Evolutionary conservation across 192 early-diverging fungal genomes (phyloP).

Genomic region (Linnemannia hyalina): DNA sequence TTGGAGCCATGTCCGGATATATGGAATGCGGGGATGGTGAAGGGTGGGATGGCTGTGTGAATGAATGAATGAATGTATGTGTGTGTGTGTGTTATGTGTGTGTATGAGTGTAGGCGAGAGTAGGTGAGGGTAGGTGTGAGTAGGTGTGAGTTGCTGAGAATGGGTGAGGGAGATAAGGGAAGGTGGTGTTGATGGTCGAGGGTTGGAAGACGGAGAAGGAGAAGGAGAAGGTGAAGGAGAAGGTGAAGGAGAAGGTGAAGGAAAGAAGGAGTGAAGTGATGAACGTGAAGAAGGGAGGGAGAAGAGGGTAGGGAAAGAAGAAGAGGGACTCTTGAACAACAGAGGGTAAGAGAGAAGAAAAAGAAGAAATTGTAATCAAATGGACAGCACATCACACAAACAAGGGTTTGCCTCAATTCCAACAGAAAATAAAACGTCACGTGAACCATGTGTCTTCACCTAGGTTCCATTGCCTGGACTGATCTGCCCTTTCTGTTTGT

Average conservation of each 20-base stretch:
- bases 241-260: neutral
- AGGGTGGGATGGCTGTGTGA: too few species aligned
- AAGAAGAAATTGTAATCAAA: neutral
- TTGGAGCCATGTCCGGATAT: slow-evolving; percentile 19
- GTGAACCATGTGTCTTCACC: too few species aligned
- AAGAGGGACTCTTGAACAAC: neutral
- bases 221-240: neutral
- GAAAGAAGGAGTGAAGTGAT: neutral
- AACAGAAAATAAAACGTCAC: neutral
- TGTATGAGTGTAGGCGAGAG: neutral
- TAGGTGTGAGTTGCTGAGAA: neutral
- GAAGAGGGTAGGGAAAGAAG: neutral
- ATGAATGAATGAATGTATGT: neutral
- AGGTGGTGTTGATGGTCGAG: too few species aligned
- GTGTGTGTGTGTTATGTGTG: neutral
- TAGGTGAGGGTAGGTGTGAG: neutral
- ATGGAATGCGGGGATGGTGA: neutral
- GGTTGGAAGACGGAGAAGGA: neutral
- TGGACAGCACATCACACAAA: neutral
- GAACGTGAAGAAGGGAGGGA: neutral
- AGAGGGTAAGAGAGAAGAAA: neutral
- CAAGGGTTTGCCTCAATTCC: neutral
- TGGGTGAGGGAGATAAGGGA: too few species aligned
- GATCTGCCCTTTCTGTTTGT: too few species aligned
- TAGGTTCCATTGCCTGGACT: too few species aligned